These are phyloP conservation scores for Raddia distichophylla DNA, from an alignment of 176 grass and related monocot genomes.

Conservation along the genomic window DNA sequence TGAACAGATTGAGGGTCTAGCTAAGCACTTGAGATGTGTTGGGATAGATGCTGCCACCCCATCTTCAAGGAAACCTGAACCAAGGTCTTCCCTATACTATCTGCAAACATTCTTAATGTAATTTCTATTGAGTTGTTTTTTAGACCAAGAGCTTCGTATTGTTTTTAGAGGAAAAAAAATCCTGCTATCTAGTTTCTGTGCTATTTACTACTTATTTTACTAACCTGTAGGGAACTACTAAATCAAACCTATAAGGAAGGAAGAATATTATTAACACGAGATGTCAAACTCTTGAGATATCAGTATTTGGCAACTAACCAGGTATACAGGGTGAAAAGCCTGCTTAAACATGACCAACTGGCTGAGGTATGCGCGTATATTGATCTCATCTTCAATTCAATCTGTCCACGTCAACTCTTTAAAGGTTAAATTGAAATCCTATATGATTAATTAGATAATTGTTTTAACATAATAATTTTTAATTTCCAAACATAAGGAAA, in stretches of 20 bases:
- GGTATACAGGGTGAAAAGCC: slow-evolving; percentile 90
- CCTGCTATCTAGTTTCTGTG: not conserved
- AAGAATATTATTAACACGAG: slow-evolving; percentile 82
- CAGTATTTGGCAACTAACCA: slow-evolving; percentile 83
- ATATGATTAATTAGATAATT: not conserved
- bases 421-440: not conserved
- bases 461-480: not conserved
- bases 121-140: not conserved
- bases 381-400: slow-evolving; percentile 22
- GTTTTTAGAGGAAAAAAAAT: not conserved
- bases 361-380: slow-evolving; percentile 67
- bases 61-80: slow-evolving; percentile 83
- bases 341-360: slow-evolving; percentile 93
- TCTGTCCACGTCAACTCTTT: not conserved
- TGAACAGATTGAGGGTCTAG: slow-evolving; percentile 91
- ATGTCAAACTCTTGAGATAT: slow-evolving; percentile 87
- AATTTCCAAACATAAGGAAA: not conserved
- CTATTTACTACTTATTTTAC: not conserved
- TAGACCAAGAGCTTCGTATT: too few species aligned
- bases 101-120: slow-evolving; percentile 18
- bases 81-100: slow-evolving; percentile 58
- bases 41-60: slow-evolving; percentile 89
- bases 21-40: slow-evolving; percentile 93
- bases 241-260: slow-evolving; percentile 91
- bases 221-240: slow-evolving; percentile 71